Evolutionary conservation across 768 basidiomycete species (phyloP).

Genomic region (Tulasnella sp.): DNA sequence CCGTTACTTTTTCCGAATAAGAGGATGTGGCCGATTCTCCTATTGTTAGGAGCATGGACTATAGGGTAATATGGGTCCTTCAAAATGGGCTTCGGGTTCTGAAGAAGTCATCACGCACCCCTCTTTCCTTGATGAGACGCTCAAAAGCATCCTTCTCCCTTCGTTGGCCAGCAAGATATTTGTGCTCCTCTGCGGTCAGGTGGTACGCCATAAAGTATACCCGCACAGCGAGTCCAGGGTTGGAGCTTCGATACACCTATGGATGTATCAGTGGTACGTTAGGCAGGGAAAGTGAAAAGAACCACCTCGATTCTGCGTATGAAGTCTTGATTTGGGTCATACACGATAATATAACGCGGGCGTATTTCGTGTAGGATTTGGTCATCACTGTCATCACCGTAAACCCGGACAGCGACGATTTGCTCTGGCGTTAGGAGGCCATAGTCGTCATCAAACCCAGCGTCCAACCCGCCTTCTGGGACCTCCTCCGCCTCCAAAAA

Average conservation of each 20-base stretch:
- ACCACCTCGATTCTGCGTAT: constrained; percentile 82
- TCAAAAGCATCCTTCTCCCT: constrained; percentile 95
- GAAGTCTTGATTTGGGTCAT: constrained; percentile 91
- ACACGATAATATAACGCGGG: constrained; percentile 92
- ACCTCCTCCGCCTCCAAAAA: not conserved
- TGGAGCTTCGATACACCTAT: constrained; percentile 83
- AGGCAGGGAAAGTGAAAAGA: not conserved
- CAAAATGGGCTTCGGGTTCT: not conserved
- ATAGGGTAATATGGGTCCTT: not conserved
- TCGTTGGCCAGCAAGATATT: constrained; percentile 82
- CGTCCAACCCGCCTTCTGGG: not conserved
- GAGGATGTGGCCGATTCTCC: constrained; percentile 37
- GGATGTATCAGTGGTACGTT: not conserved
- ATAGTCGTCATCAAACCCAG: constrained; percentile 52
- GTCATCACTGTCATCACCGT: constrained; percentile 91
- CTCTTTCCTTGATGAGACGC: constrained; percentile 84
- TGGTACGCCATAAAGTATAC: constrained; percentile 97
- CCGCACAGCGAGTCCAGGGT: constrained; percentile 75
- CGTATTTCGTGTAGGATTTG: constrained; percentile 77
- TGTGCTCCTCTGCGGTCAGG: constrained; percentile 91
- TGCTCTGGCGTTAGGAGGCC: constrained; percentile 75
- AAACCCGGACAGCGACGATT: constrained; percentile 79
- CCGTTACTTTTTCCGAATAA: constrained; percentile 51
- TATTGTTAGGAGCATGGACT: constrained; percentile 90
- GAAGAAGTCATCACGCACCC: constrained; percentile 50